Evolutionary conservation across 257 asterid species (phyloP).

Genomic region (Solanum microdontum): DNA sequence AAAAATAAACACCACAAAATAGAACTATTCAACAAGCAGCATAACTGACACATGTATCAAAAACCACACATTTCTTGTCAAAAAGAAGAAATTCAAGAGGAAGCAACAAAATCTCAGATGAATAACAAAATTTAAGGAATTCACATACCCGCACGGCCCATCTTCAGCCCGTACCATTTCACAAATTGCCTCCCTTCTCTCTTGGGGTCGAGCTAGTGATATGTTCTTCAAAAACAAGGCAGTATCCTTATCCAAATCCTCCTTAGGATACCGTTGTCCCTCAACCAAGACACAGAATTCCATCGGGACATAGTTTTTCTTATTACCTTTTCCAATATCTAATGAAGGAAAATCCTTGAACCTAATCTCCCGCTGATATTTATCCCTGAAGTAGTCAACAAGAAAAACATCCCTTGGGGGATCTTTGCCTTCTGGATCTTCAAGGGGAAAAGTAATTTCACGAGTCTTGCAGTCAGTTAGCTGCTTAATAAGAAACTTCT

Average conservation of each 20-base stretch:
- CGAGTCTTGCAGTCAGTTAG: slow-evolving; percentile 10
- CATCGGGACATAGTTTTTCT: slow-evolving; percentile 47
- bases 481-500: slow-evolving; percentile 33
- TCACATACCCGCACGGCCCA: slow-evolving; percentile 69
- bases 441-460: slow-evolving; percentile 13
- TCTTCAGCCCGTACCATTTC: slow-evolving; percentile 47
- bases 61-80: neutral
- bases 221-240: slow-evolving; percentile 17
- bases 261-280: slow-evolving; percentile 61
- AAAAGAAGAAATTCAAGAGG: neutral
- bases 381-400: slow-evolving; percentile 42
- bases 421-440: slow-evolving; percentile 33
- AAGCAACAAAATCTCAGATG: neutral
- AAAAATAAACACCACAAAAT: too few relatives aligned
- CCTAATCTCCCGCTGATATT: slow-evolving; percentile 29
- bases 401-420: slow-evolving; percentile 12
- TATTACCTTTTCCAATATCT: slow-evolving; percentile 32
- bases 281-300: slow-evolving; percentile 54
- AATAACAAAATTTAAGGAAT: neutral
- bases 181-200: slow-evolving; percentile 26
- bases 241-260: slow-evolving; percentile 23
- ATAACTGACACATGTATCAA: neutral
- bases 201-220: slow-evolving; percentile 33
- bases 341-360: slow-evolving; percentile 43
- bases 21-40: neutral